Conservation (phyloP, 2,329 filamentous ascomycete species). For the Penicillium sp. region DNA sequence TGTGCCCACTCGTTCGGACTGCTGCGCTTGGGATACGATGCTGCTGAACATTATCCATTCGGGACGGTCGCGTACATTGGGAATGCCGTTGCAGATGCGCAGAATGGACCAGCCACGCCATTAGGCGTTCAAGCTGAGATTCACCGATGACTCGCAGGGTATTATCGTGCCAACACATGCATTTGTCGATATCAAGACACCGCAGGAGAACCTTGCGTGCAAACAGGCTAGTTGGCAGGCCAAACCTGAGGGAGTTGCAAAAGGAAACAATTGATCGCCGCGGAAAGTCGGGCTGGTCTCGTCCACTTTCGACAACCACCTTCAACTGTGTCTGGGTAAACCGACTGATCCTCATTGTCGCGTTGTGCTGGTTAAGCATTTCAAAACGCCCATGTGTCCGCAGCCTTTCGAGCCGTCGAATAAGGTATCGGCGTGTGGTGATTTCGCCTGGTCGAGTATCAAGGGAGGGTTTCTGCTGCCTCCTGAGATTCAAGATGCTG, state of each 20-base stretch:
- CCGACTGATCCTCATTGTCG: slow-evolving; percentile 12
- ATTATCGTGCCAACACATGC: slow-evolving; percentile 21
- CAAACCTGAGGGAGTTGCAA: neutral
- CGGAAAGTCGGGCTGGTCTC: slow-evolving; percentile 18
- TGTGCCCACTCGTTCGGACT: slow-evolving; percentile 18
- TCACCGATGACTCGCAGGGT: slow-evolving; percentile 16
- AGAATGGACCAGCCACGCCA: slow-evolving; percentile 5
- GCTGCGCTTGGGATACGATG: slow-evolving; percentile 20
- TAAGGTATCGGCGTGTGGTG: slow-evolving; percentile 3
- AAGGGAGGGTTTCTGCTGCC: slow-evolving; percentile 21
- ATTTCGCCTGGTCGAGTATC: slow-evolving; percentile 14
- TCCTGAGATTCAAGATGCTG: slow-evolving; percentile 12
- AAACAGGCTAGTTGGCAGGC: slow-evolving; percentile 4
- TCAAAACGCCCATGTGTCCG: slow-evolving; percentile 16
- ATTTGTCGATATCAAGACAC: slow-evolving; percentile 17
- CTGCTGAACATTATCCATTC: slow-evolving; percentile 14
- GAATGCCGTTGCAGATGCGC: slow-evolving; percentile 8
- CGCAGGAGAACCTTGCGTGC: slow-evolving; percentile 3
- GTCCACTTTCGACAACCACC: slow-evolving; percentile 15
- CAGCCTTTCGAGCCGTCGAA: slow-evolving; percentile 9
- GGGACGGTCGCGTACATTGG: slow-evolving; percentile 9
- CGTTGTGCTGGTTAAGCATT: slow-evolving; percentile 18
- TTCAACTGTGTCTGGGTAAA: slow-evolving; percentile 18
- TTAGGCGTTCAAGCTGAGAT: slow-evolving; percentile 21
- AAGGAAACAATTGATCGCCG: neutral